Base-by-base conservation (phyloP, 73 alveolate species). In the Blepharisma japonicum region DNA sequence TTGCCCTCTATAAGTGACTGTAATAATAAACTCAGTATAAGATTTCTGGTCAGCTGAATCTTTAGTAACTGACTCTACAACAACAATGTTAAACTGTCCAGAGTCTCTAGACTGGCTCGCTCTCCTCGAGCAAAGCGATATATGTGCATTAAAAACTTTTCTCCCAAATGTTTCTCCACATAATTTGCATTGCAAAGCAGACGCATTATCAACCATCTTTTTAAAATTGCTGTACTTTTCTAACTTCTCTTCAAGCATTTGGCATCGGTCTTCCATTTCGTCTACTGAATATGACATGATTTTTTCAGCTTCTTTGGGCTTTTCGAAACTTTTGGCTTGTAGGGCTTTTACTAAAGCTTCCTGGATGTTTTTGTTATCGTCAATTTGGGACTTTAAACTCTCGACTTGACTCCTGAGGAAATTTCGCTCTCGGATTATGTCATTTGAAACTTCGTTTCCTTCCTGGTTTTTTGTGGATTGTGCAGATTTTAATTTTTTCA, bases 231-330 rank as follows among this genome's bases (percentile, higher is more conserved):
- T 85, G 21, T 71, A 68, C 56, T 77, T 80, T 46, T 74, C 87
- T 14, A 70, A 56, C 50, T 85, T 85, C n/a, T 85, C 83, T 74
- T 85, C 92, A 25, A 82, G 81, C 45, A 51, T 18, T 72, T 85
- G 81, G 45, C 92, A 85, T 55, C 92, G 70, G 71, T 68, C 79
- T 55, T 85, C 92, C 61, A 80, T 85, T 67, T 85, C 81, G 53
- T 81, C 92, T 72, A 85, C 49, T 9, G 92, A 90, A 6, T 82
- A 83, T 27, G 92, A 77, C 45, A 85, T 68, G 71, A 67, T 71
- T 81, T 82, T 82, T 45, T 79, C 71, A 23, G 92, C 71, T 53
- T 85, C 92, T 38, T 78, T 71, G 0, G 86, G 53, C 55, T 85
- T 90, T 45, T 70, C 56, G 25, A 38, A 45, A 14, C 71, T 14